Percentiles rank a stretch among this genome's conserved stretches.
phyloP scores from a whole-genome alignment of 2,329 filamentous ascomycete species.

The Ophiosphaerella herpotricha region DNA sequence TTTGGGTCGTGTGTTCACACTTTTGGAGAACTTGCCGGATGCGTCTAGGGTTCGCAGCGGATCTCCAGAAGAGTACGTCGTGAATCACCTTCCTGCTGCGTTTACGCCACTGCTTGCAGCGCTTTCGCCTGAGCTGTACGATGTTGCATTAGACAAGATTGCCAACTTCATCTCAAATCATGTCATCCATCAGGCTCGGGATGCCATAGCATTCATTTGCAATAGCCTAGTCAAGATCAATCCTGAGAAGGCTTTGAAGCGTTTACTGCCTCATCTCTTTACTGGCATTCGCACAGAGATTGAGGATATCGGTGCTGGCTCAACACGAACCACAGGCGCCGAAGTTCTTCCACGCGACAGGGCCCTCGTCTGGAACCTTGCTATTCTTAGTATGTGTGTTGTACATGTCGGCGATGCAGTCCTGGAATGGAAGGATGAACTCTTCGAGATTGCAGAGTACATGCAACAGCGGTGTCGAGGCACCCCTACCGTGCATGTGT shows the following conservation, averaged over 20 bases:
- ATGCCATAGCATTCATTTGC: conserved; percentile 98
- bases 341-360: conserved; percentile 92
- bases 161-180: conserved; percentile 89
- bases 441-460: conserved; percentile 88
- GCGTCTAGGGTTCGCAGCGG: conserved; percentile 84
- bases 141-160: conserved; percentile 88
- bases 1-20: conserved; percentile 90
- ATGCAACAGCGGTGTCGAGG: conserved; percentile 97
- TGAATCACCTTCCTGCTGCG: conserved; percentile 91
- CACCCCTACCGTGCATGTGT: conserved; percentile 92
- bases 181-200: conserved; percentile 93
- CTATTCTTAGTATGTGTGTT: conserved; percentile 96
- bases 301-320: conserved; percentile 93
- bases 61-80: conserved; percentile 94
- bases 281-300: conserved; percentile 95
- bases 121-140: conserved; percentile 89
- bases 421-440: conserved; percentile 82
- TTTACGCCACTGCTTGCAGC: conserved; percentile 89
- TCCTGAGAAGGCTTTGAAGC: conserved; percentile 88
- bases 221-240: conserved; percentile 96
- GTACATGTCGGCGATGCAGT: conserved; percentile 93
- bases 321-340: conserved; percentile 87
- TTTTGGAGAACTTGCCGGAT: conserved; percentile 94
- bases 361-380: conserved; percentile 94
- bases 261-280: conserved; percentile 87